A percentile compares a stretch with the other conserved stretches of the same genome.
Evolutionary conservation across 225 moss, liverwort and hornwort species (phyloP).

Genomic region (Anthoceros angustus): DNA sequence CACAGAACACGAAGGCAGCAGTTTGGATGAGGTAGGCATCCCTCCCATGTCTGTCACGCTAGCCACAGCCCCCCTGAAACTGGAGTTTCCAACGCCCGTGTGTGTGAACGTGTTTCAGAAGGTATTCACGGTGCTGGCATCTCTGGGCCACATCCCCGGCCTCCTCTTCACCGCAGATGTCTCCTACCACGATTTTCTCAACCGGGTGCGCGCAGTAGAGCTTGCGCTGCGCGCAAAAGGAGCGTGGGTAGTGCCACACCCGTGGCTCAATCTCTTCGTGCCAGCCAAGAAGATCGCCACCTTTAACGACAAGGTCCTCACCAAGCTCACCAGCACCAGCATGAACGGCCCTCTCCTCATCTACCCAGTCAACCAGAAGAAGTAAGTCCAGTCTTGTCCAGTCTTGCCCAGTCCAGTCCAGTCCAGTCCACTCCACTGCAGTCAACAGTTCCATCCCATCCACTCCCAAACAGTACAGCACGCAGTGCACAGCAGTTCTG

Average conservation of each 20-base stretch:
- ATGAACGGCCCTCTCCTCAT: slow-evolving; percentile 56
- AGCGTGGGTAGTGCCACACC: slow-evolving; percentile 64
- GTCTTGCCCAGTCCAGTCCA: neutral
- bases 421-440: neutral
- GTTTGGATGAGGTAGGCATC: slow-evolving; percentile 33
- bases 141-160: slow-evolving; percentile 26
- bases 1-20: slow-evolving; percentile 19
- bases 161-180: slow-evolving; percentile 44
- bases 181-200: slow-evolving; percentile 48
- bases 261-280: slow-evolving; percentile 67
- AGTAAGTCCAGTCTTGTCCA: slow-evolving; percentile 22
- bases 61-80: neutral
- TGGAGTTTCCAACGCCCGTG: neutral
- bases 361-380: slow-evolving; percentile 62
- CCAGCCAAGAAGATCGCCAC: slow-evolving; percentile 34
- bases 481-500: no score
- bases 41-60: neutral
- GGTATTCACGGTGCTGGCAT: slow-evolving; percentile 28
- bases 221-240: slow-evolving; percentile 23
- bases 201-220: slow-evolving; percentile 49
- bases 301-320: slow-evolving; percentile 44
- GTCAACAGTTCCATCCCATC: neutral
- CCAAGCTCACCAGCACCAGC: slow-evolving; percentile 17
- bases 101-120: slow-evolving; percentile 17
- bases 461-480: neutral